Evolutionary conservation across 768 basidiomycete genomes (phyloP).

Genomic region (Tulasnella sp.): DNA sequence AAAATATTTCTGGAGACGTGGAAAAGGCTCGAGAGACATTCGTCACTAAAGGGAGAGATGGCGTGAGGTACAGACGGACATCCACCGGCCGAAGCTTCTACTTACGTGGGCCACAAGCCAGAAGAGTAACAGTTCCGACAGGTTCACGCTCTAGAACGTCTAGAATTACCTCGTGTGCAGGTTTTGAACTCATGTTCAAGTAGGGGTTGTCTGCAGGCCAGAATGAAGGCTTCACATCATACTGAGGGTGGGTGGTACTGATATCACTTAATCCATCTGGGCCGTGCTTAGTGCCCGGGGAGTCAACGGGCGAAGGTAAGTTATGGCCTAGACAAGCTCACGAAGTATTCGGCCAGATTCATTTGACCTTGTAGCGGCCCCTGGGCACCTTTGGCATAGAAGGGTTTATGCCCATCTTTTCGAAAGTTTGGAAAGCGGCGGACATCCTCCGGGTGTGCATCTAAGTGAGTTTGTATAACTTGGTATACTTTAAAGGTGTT

Average conservation of each 20-base stretch:
- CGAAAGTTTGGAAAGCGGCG: slow-evolving; percentile 25
- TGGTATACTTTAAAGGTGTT: slow-evolving; percentile 37
- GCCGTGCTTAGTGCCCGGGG: slow-evolving; percentile 32
- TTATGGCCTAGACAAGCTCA: slow-evolving; percentile 13
- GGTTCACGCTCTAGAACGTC: slow-evolving; percentile 28
- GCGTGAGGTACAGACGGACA: no score
- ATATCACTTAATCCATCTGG: slow-evolving; percentile 33
- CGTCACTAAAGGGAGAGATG: slow-evolving; percentile 34
- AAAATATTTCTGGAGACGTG: slow-evolving; percentile 35
- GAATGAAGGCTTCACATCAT: slow-evolving; percentile 23
- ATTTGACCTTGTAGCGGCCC: slow-evolving; percentile 32
- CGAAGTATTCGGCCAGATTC: slow-evolving; percentile 34
- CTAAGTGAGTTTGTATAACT: slow-evolving; percentile 32
- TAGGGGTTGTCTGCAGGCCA: neutral
- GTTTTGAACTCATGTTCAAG: slow-evolving; percentile 10
- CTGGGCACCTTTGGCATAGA: slow-evolving; percentile 32
- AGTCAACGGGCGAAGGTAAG: neutral
- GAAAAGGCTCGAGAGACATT: slow-evolving; percentile 40
- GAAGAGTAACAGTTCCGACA: slow-evolving; percentile 27
- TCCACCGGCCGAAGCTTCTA: neutral
- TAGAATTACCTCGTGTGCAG: slow-evolving; percentile 30
- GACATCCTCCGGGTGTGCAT: slow-evolving; percentile 27
- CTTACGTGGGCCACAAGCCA: slow-evolving; percentile 33
- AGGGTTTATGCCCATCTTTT: slow-evolving; percentile 6
- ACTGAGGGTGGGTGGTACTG: slow-evolving; percentile 32